phyloP scores from a whole-genome alignment of 1,284 basidiomycete species.

The Austropuccinia psidii region DNA sequence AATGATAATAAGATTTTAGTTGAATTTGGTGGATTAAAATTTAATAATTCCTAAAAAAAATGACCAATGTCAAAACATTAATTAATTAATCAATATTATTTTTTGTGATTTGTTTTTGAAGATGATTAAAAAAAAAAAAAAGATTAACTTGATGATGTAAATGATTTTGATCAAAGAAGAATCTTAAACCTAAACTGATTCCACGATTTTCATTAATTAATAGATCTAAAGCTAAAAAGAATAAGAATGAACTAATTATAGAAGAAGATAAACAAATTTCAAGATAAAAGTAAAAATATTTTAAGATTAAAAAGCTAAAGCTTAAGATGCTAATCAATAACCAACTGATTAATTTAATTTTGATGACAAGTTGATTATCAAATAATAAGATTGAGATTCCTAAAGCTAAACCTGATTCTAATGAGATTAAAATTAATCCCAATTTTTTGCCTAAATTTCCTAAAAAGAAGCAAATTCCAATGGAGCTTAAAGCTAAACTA shows the following conservation, averaged over 20 bases:
- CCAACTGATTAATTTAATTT: neutral
- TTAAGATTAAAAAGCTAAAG: neutral
- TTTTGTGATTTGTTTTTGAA: neutral
- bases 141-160: conserved; percentile 4
- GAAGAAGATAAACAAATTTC: neutral
- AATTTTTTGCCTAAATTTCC: neutral
- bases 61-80: neutral
- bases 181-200: conserved; percentile 7
- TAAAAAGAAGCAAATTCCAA: neutral
- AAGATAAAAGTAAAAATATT: neutral
- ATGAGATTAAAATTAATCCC: neutral
- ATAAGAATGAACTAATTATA: neutral
- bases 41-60: neutral
- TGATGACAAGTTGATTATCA: neutral
- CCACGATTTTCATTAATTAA: neutral
- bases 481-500: too few relatives aligned
- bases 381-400: conserved; percentile 11
- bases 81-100: neutral
- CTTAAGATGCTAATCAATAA: too few relatives aligned
- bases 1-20: conserved; percentile 8
- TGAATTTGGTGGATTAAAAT: conserved; percentile 1
- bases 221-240: conserved; percentile 9
- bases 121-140: too few relatives aligned
- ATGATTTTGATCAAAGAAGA: conserved; percentile 18
- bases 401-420: conserved; percentile 6